A percentile compares a stretch with the other conserved stretches of the same genome.
Evolutionary conservation across 306 rosid genomes (phyloP).

Genomic region (Hippophae rhamnoides): DNA sequence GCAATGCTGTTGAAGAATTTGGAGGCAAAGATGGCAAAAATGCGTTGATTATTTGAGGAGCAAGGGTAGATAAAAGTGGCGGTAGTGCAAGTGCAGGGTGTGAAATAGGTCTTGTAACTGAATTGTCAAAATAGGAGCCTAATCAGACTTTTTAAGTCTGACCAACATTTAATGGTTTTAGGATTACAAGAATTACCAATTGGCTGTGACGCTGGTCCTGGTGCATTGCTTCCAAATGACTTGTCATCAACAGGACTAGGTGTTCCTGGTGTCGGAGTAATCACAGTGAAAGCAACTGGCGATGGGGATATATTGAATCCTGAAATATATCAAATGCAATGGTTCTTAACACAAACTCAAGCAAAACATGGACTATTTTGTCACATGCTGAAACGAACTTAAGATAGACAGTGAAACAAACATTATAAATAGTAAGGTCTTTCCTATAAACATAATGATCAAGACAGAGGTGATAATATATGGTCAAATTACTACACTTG

Average conservation of each 20-base stretch:
- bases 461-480: slow-evolving; percentile 6
- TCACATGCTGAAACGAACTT: background rate
- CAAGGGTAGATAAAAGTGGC: slow-evolving; percentile 35
- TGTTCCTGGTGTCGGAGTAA: slow-evolving; percentile 36
- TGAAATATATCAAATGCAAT: slow-evolving; percentile 18
- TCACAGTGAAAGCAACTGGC: slow-evolving; percentile 29
- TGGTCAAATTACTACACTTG: background rate
- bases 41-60: slow-evolving; percentile 24
- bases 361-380: slow-evolving; percentile 9
- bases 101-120: slow-evolving; percentile 34
- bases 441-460: slow-evolving; percentile 3
- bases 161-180: slow-evolving; percentile 5
- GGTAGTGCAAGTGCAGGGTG: slow-evolving; percentile 35
- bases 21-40: slow-evolving; percentile 41
- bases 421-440: slow-evolving; percentile 1
- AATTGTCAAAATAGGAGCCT: slow-evolving; percentile 22
- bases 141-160: slow-evolving; percentile 11
- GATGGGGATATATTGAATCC: slow-evolving; percentile 47
- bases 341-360: slow-evolving; percentile 2
- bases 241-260: slow-evolving; percentile 27
- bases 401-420: background rate
- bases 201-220: slow-evolving; percentile 35
- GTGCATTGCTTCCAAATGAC: slow-evolving; percentile 34
- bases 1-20: slow-evolving; percentile 22
- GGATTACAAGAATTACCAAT: slow-evolving; percentile 37